Conservation (phyloP, 1,284 basidiomycete genomes). For the Fomitopsis schrenkii region DNA sequence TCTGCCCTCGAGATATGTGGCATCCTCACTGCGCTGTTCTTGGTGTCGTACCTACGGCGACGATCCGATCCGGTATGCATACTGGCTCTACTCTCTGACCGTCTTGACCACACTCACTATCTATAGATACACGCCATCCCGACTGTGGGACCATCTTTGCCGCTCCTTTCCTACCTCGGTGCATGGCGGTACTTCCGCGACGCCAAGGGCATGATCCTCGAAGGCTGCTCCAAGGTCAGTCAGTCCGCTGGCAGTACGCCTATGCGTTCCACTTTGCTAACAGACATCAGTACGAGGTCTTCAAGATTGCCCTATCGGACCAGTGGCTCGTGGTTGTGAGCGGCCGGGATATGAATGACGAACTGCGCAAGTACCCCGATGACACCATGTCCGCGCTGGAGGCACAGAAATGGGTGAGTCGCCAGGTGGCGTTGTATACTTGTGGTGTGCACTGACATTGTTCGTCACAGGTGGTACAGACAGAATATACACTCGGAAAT, state of each 20-base stretch:
- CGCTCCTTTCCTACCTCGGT: constrained; percentile 26
- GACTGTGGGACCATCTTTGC: constrained; percentile 24
- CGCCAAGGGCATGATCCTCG: constrained; percentile 21
- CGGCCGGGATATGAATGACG: constrained; percentile 32
- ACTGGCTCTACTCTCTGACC: background rate
- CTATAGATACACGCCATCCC: constrained; percentile 21
- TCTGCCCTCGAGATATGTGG: background rate
- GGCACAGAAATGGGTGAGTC: constrained; percentile 32
- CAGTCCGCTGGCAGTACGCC: background rate
- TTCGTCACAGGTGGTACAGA: constrained; percentile 1
- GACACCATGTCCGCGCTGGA: constrained; percentile 32
- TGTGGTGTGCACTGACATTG: too few species aligned
- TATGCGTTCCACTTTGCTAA: background rate
- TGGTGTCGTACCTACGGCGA: background rate
- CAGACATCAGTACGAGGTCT: constrained; percentile 17
- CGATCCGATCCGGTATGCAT: background rate
- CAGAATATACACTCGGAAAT: constrained; percentile 7
- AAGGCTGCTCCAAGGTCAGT: constrained; percentile 16
- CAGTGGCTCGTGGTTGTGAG: constrained; percentile 39
- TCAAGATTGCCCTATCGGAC: constrained; percentile 35
- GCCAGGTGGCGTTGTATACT: background rate
- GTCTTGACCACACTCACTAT: background rate
- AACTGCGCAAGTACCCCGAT: constrained; percentile 35
- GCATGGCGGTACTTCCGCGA: constrained; percentile 17
- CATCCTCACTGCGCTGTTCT: background rate